Evolutionary conservation across 1,284 basidiomycete genomes (phyloP), one percentile per base, ranked within the genome.

Genomic region (Malassezia caprae): DNA sequence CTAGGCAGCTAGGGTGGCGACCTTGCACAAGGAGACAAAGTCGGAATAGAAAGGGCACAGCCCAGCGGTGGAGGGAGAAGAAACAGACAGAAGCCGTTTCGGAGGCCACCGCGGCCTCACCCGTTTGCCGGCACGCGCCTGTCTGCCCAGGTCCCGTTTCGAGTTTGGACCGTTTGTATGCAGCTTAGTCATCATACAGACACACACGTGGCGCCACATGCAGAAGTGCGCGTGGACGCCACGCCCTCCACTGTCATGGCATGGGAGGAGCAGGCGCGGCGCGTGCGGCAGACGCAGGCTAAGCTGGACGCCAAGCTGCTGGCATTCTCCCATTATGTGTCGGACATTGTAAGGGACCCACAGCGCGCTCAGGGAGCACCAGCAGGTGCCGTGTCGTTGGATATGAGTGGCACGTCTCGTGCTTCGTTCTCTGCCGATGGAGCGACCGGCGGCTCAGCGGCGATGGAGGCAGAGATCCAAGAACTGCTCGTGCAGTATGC

Each of bases 381-480:
- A 4, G 24, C 32, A 3, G 19, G 27, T 32, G 28, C 49, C 13
- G 32, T 56, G 3, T 39, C 53, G 5, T 13, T 56, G 10, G 53
- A 56, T 31, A 56, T 56, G 48, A 47, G 28, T 23, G 53, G 53
- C 6, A 24, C 31, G 10, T 5, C 47, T 21, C 37, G 19, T 39
- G 37, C 37, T 7, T 39, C 37, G 2, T 21, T 21, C 17, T 34
- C 32, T 13, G 26, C 42, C 56, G 39, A 58, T 54, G 32, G 60
- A 75, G 60, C 59, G 61, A 56, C 32, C 2, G 32, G 32, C 37
- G 17, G 37, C 17, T 19, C 37, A 13, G 69, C 71, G 24, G 65
- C 72, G 15, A 51, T 76, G 45, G 89, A 96, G 75, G 77, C 80
- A 30, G 90, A 96, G 72, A 79, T 96, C 28, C 87, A 89, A 48